phyloP scores from a whole-genome alignment of 257 asterid genomes.

The Anisodus tanguticus region DNA sequence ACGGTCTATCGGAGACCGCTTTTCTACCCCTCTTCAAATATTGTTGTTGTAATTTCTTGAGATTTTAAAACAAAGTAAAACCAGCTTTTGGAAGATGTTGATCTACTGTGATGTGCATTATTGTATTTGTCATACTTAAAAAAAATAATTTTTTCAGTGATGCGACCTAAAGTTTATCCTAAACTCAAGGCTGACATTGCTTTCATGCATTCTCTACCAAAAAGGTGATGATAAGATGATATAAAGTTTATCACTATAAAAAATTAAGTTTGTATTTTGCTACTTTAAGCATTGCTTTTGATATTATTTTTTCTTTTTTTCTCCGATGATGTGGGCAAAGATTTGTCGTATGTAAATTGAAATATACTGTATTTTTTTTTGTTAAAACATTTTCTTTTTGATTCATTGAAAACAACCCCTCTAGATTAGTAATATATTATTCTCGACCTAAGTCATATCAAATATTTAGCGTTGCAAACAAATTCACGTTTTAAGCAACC shows the following conservation, averaged over 20 bases:
- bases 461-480: neutral
- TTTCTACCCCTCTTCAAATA: no score
- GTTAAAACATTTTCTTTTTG: neutral
- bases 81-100: neutral
- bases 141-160: neutral
- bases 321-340: slow-evolving; percentile 9
- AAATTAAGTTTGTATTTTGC: slow-evolving; percentile 1
- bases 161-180: neutral
- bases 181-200: neutral
- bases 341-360: slow-evolving; percentile 21
- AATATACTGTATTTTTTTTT: neutral
- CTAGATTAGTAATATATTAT: neutral
- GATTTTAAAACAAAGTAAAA: neutral
- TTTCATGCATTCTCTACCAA: slow-evolving; percentile 19
- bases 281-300: neutral
- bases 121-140: neutral
- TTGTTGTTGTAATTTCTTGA: neutral
- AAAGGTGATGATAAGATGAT: slow-evolving; percentile 31
- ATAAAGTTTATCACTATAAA: slow-evolving; percentile 19
- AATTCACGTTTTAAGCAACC: neutral
- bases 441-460: neutral
- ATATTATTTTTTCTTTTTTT: neutral
- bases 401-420: neutral
- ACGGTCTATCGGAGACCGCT: no score
- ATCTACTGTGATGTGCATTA: neutral